A percentile compares a stretch with the other conserved stretches of the same genome.
These are phyloP conservation scores for Morella rubra DNA, from an alignment of 306 rosid species.

Conservation along the genomic window DNA sequence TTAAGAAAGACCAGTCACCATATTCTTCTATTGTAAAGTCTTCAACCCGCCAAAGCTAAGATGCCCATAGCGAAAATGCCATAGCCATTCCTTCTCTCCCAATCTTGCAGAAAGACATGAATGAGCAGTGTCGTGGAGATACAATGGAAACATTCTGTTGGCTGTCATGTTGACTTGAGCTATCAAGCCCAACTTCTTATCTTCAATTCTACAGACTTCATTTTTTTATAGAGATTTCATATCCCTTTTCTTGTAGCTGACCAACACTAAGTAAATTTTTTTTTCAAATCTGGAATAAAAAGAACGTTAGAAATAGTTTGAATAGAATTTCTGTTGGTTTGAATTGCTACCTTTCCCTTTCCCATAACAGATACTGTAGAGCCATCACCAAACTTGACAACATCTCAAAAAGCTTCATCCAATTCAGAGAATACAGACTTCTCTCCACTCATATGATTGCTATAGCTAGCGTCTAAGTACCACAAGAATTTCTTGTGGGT, in stretches of 20 bases:
- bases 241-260: neutral
- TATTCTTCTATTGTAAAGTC: neutral
- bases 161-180: neutral
- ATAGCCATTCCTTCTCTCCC: neutral
- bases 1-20: neutral
- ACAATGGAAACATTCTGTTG: neutral
- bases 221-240: neutral
- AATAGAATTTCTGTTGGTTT: neutral
- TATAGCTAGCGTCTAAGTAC: conserved; percentile 6
- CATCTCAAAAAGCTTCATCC: neutral
- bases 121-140: neutral
- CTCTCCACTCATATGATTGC: conserved; percentile 10
- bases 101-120: neutral
- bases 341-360: conserved; percentile 15
- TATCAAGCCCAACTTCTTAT: neutral
- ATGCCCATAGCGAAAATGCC: neutral
- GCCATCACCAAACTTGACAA: neutral
- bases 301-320: neutral
- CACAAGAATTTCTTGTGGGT: neutral
- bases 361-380: neutral
- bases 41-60: neutral
- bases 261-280: neutral
- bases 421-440: neutral
- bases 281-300: neutral
- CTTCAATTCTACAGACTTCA: neutral